Conservation (phyloP, 2,329 filamentous ascomycete species). For the Diaporthe sp. region DNA sequence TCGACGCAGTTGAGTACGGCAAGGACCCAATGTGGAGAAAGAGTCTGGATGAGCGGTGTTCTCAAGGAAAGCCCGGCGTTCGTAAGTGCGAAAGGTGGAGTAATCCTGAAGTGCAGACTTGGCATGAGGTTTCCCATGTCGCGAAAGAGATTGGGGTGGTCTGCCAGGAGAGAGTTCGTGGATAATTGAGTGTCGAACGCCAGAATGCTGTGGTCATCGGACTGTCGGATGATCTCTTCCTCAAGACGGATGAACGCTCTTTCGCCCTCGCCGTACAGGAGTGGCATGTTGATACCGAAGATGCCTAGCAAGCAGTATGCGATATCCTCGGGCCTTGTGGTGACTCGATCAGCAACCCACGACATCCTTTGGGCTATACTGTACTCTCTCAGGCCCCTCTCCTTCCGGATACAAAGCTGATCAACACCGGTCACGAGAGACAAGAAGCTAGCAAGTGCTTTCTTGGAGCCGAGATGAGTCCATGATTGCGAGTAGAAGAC, state of each 20-base stretch:
- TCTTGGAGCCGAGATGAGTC: conserved; percentile 29
- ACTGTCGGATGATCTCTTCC: conserved; percentile 44
- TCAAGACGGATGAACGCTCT: conserved; percentile 46
- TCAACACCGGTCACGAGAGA: conserved; percentile 15
- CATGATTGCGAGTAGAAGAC: conserved; percentile 42
- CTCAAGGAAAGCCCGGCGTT: conserved; percentile 44
- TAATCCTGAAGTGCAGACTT: conserved; percentile 36
- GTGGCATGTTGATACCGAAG: conserved; percentile 47
- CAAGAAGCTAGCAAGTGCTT: conserved; percentile 15
- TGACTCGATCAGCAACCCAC: conserved; percentile 45
- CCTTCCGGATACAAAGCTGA: conserved; percentile 15
- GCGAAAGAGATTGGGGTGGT: conserved; percentile 42
- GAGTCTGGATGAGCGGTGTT: conserved; percentile 43
- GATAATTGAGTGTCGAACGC: conserved; percentile 41
- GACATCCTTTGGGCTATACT: conserved; percentile 46
- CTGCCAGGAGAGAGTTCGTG: conserved; percentile 42
- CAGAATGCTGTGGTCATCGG: conserved; percentile 37
- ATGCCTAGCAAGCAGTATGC: conserved; percentile 48
- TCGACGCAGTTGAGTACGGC: conserved; percentile 63
- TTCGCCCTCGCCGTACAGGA: conserved; percentile 49
- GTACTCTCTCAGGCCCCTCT: conserved; percentile 19
- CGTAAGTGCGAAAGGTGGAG: conserved; percentile 42
- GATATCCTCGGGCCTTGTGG: conserved; percentile 45
- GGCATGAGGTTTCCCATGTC: conserved; percentile 35
- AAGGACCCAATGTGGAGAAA: conserved; percentile 53